Base-by-base conservation (phyloP, 345 rosid genomes). In the Brassica incana region DNA sequence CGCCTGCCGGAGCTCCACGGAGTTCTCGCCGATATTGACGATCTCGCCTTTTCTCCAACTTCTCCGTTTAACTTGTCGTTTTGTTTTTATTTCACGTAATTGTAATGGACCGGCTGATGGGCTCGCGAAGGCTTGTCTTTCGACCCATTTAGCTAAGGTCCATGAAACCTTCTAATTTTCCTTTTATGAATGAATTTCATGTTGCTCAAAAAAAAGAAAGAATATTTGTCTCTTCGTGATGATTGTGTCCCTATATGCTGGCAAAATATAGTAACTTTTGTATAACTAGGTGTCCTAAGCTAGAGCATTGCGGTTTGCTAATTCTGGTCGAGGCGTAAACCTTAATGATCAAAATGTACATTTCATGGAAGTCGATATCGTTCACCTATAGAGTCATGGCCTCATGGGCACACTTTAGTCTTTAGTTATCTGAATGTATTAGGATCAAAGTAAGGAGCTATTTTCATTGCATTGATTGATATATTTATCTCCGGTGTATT, bases 221-320 rank as follows among this genome's bases (percentile, higher is more conserved):
- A 35, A 45, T 12, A 48, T 73, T 60, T 68, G 59, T 67, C 70
- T 68, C 65, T n/a, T 79, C 48, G 65, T 79, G 65, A 67, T 73
- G 82, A 79, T 73, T 73, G 58, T 73, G 78, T 73, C 74, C 69
- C 74, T 73, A 32, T 79, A 74, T 45, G 23, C 25, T 73, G 74
- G 45, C 59, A 74, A 27, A n/a, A 30, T 20, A 68, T 79, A 74
- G 59, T 69, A 74, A 43, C 18, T 72, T 56, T 72, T 18, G 30
- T 58, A 43, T 29, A 78, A 72, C 59, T 60, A 73, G 71, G 74
- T 67, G 58, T 60, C 71, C 75, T 61, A 68, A 67, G 8, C 38
- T 43, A 72, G 64, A 30, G n/a, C 62, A 6, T 5, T 12, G 23
- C 20, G 71, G 67, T 69, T 70, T 74, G 66, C 60, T 74, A 52